phyloP scores from a whole-genome alignment of 768 basidiomycete species.

The Porpolomopsis calyptriformis region DNA sequence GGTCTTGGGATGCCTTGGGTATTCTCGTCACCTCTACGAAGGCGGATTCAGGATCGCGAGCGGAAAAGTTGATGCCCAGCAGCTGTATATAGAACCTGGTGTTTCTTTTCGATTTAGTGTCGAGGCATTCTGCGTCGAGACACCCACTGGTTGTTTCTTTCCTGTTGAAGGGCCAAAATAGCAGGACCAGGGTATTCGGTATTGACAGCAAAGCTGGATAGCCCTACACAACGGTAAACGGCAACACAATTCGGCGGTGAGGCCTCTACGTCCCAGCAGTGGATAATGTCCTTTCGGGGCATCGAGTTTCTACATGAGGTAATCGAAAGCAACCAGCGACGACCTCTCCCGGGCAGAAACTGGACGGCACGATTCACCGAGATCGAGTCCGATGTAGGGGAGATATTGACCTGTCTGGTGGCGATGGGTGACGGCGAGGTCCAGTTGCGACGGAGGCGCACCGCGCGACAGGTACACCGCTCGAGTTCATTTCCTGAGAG shows the following conservation, averaged over 20 bases:
- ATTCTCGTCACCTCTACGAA: constrained; percentile 24
- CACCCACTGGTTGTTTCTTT: constrained; percentile 19
- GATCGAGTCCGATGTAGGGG: constrained; percentile 13
- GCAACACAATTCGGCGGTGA: constrained; percentile 33
- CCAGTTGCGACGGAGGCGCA: constrained; percentile 43
- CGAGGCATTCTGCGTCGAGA: not conserved
- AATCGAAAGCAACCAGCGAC: constrained; percentile 39
- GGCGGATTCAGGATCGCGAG: constrained; percentile 23
- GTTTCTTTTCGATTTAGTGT: not conserved
- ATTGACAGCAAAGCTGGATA: constrained; percentile 40
- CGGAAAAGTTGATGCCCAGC: constrained; percentile 29
- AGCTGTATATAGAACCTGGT: constrained; percentile 29
- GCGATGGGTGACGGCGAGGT: constrained; percentile 27
- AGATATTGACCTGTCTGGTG: constrained; percentile 18
- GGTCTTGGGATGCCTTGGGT: constrained; percentile 22
- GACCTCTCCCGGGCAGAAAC: constrained; percentile 34
- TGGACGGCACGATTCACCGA: constrained; percentile 34
- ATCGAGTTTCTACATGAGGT: constrained; percentile 15
- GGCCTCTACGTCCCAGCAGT: constrained; percentile 45
- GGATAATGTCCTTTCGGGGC: constrained; percentile 27
- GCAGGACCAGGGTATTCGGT: constrained; percentile 23
- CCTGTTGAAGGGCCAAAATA: constrained; percentile 32
- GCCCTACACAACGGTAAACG: constrained; percentile 23
- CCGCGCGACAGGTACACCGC: constrained; percentile 24
- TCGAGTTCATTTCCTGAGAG: constrained; percentile 40